Conservation (phyloP, 164 flowering plant species). For the Santalum album region DNA sequence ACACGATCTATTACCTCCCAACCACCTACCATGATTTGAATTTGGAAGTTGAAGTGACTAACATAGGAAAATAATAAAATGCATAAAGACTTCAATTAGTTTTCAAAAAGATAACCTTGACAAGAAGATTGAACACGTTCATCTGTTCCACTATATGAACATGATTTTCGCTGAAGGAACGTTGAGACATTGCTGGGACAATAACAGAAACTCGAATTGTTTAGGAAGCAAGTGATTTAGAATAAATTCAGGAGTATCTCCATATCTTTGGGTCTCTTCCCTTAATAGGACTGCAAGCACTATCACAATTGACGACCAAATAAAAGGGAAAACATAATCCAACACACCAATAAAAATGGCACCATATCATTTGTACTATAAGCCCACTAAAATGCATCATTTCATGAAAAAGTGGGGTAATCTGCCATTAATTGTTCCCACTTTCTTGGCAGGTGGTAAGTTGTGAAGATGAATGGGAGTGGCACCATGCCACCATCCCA, state of each 20-base stretch:
- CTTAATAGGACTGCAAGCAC: neutral
- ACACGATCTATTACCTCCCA: conserved; percentile 6
- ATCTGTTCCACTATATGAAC: neutral
- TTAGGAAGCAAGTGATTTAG: conserved; percentile 10
- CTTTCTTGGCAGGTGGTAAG: no score
- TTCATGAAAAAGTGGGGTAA: no score
- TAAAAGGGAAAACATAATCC: no score
- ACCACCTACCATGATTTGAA: conserved; percentile 9
- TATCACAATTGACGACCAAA: neutral
- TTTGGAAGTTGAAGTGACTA: neutral
- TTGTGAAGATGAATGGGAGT: no score
- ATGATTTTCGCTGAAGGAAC: conserved; percentile 1
- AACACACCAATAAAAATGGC: no score
- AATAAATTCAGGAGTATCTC: conserved; percentile 12
- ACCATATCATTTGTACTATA: no score
- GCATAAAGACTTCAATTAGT: neutral
- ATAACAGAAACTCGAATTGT: conserved; percentile 4
- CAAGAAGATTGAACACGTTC: conserved; percentile 8
- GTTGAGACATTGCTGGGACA: neutral
- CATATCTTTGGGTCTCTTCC: conserved; percentile 14
- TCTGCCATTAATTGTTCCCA: no score
- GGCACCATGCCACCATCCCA: no score
- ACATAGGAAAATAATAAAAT: neutral
- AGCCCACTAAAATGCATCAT: no score
- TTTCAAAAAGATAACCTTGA: conserved; percentile 9